Evolutionary conservation across 495 filamentous ascomycete species (phyloP).

Genomic region (Neurospora tetraspora): DNA sequence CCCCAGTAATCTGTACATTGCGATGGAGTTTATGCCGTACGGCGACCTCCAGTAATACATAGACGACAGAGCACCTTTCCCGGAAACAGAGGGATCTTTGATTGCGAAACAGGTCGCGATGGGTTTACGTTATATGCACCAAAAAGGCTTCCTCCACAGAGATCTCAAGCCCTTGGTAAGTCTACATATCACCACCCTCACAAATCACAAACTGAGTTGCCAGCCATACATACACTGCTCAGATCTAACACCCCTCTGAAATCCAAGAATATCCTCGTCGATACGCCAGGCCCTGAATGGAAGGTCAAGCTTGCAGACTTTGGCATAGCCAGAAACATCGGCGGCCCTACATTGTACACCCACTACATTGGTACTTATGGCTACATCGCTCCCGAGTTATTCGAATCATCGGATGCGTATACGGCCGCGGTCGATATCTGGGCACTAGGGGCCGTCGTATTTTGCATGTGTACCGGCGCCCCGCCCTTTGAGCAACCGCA

Average conservation of each 20-base stretch:
- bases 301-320: constrained; percentile 46
- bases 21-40: constrained; percentile 33
- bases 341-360: constrained; percentile 5
- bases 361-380: constrained; percentile 6
- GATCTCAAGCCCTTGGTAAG: constrained; percentile 36
- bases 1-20: constrained; percentile 23
- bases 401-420: neutral
- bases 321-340: constrained; percentile 27
- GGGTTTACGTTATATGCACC: constrained; percentile 38
- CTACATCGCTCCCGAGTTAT: constrained; percentile 10
- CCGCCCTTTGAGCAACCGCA: neutral
- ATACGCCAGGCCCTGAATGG: constrained; percentile 17
- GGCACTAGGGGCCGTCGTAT: constrained; percentile 10
- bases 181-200: neutral
- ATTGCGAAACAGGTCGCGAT: constrained; percentile 35
- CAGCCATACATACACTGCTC: neutral
- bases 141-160: constrained; percentile 37
- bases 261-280: constrained; percentile 14
- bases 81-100: constrained; percentile 25
- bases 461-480: neutral
- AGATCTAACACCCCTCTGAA: neutral
- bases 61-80: neutral
- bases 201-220: neutral
- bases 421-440: constrained; percentile 10
- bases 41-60: constrained; percentile 23